phyloP scores from a whole-genome alignment of 805 yeast genomes.

The Suhomyces kilbournensis region DNA sequence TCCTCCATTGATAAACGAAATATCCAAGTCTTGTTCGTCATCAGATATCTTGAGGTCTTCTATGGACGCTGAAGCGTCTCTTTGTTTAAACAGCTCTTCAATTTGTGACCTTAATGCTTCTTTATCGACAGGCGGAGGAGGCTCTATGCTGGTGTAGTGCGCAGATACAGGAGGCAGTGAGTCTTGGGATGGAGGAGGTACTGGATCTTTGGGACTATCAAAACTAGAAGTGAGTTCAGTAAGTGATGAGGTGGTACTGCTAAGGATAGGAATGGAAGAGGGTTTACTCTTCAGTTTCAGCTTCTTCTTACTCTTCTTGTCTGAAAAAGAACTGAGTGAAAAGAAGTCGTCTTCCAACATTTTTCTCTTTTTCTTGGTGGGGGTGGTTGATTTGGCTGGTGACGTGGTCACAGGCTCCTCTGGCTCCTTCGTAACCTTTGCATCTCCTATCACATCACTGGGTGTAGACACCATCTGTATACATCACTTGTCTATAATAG shows the following conservation, averaged over 20 bases:
- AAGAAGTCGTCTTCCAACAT: conserved; percentile 15
- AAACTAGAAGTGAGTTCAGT: not conserved
- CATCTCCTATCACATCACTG: not conserved
- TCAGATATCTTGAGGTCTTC: conserved; percentile 2
- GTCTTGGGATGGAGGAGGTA: not conserved
- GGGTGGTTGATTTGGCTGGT: not conserved
- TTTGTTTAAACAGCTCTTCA: not conserved
- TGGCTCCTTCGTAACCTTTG: too few relatives aligned
- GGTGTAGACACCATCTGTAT: not conserved
- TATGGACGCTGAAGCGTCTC: not conserved
- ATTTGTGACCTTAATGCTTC: not conserved
- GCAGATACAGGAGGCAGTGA: not conserved
- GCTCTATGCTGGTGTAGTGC: not conserved
- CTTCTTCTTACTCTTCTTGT: conserved; percentile 3
- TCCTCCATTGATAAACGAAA: conserved; percentile 3
- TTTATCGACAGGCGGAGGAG: not conserved
- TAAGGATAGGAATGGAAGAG: not conserved
- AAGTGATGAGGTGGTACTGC: not conserved
- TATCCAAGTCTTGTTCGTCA: conserved; percentile 12
- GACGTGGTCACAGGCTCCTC: too few relatives aligned
- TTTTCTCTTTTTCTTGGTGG: conserved; percentile 10
- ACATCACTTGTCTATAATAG: not conserved
- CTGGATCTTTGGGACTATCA: not conserved
- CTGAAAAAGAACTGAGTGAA: conserved; percentile 9
- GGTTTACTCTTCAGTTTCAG: conserved; percentile 5